Evolutionary conservation across 768 basidiomycete genomes (phyloP).

Genomic region (Galerina sulciceps): DNA sequence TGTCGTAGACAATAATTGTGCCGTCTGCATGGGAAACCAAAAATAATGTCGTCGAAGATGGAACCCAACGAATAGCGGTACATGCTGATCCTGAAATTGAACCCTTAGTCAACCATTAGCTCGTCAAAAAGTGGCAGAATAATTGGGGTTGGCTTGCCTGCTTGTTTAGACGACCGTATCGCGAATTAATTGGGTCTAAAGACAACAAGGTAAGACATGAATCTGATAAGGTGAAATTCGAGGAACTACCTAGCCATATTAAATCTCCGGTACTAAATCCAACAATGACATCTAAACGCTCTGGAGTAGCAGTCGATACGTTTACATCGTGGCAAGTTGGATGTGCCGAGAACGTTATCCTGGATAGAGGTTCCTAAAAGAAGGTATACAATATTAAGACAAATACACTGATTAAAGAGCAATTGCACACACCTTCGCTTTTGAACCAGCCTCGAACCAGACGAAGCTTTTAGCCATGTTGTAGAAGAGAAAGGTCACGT

Average conservation of each 20-base stretch:
- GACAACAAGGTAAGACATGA: background rate
- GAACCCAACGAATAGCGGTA: constrained; percentile 92
- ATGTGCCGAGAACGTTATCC: constrained; percentile 83
- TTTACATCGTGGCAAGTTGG: constrained; percentile 95
- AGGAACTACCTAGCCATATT: constrained; percentile 80
- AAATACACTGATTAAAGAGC: background rate
- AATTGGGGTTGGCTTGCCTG: constrained; percentile 46
- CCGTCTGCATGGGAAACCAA: constrained; percentile 89
- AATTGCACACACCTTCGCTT: constrained; percentile 66
- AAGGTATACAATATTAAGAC: constrained; percentile 9
- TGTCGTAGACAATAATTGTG: constrained; percentile 88
- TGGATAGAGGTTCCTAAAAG: constrained; percentile 79
- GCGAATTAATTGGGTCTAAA: constrained; percentile 76
- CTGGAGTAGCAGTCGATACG: constrained; percentile 70
- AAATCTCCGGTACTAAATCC: constrained; percentile 96
- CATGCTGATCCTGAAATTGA: constrained; percentile 81
- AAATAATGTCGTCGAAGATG: constrained; percentile 78
- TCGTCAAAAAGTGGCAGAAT: background rate
- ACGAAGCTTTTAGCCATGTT: constrained; percentile 83
- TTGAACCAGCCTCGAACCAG: constrained; percentile 87
- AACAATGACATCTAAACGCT: constrained; percentile 85
- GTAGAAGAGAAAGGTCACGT: constrained; percentile 85
- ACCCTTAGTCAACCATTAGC: constrained; percentile 48
- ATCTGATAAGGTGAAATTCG: constrained; percentile 6
- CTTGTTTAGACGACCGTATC: constrained; percentile 89